Evolutionary conservation across 2,329 filamentous ascomycete species (phyloP).

Genomic region (Lanzia echinophila): DNA sequence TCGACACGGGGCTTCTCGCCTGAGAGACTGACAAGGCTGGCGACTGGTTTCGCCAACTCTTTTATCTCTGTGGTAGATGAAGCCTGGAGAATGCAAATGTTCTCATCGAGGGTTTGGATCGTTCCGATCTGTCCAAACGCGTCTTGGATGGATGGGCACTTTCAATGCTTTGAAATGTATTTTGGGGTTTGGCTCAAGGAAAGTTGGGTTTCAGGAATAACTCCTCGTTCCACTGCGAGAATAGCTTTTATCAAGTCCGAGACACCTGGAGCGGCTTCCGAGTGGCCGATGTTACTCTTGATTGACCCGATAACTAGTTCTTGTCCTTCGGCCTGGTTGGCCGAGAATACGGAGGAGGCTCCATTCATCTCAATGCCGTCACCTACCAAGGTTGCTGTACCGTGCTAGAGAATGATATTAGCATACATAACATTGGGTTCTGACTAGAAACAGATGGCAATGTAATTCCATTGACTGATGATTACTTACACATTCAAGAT

Average conservation of each 20-base stretch:
- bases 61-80: background rate
- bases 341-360: background rate
- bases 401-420: background rate
- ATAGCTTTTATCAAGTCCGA: slow-evolving; percentile 34
- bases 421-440: background rate
- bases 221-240: slow-evolving; percentile 35
- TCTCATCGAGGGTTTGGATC: background rate
- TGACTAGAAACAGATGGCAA: background rate
- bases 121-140: background rate
- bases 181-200: slow-evolving; percentile 30
- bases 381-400: background rate
- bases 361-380: slow-evolving; percentile 1
- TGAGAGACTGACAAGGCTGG: slow-evolving; percentile 1
- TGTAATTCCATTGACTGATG: background rate
- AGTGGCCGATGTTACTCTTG: slow-evolving; percentile 19
- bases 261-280: slow-evolving; percentile 33
- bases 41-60: background rate
- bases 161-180: slow-evolving; percentile 28
- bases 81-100: background rate
- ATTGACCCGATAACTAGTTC: slow-evolving; percentile 4
- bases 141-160: slow-evolving; percentile 14
- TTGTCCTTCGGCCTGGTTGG: background rate
- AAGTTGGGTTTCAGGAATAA: slow-evolving; percentile 36
- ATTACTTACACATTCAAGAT: slow-evolving; percentile 3
- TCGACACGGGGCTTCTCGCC: background rate